Base-by-base conservation (phyloP, 2,329 filamentous ascomycete species). In the Fusarium acutatum region DNA sequence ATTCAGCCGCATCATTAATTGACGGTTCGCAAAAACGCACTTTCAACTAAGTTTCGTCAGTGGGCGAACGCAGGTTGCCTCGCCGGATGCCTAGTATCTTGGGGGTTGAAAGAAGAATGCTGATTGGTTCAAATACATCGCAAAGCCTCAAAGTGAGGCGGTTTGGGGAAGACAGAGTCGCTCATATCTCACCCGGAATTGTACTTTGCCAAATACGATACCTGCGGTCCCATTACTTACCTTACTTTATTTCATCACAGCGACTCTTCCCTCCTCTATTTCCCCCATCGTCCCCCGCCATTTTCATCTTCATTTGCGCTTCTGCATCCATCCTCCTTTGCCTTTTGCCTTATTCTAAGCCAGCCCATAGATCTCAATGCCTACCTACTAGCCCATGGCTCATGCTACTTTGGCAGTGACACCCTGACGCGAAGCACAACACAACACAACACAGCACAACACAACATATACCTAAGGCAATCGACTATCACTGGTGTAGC, bases 61-160 rank as follows among this genome's bases (percentile, higher is more conserved):
- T 20, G 56, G 68, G 69, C 69, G 67, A 57, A 71, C 69, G 28
- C 47, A 43, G 58, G 71, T 47, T 74, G 71, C 71, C 71, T 74
- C 50, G 64, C 52, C 53, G 64, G 69, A 43, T 72, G 69, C 69
- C 64, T 72, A 68, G 54, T 22, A 56, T 41, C 44, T 67, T 61
- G 56, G 63, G 69, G 69, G 71, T 74, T 73, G 71, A 73, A 73
- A 69, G 24, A n/a, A 47, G 38, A 24, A 12, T 17, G 18, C 50
- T 72, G 54, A 64, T 73, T 73, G 71, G 71, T 17, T 34, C 13
- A 44, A 49, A 52, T 20, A 6, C 28, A 49, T 60, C 41, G 41
- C 71, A 72, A 65, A 57, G 59, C 67, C 59, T 73, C 59, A 74
- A 69, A 72, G 52, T 69, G 71, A 73, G 71, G 71, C 71, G 71